Base-by-base conservation (phyloP, 495 filamentous ascomycete species). In the Trichoderma virens region DNA sequence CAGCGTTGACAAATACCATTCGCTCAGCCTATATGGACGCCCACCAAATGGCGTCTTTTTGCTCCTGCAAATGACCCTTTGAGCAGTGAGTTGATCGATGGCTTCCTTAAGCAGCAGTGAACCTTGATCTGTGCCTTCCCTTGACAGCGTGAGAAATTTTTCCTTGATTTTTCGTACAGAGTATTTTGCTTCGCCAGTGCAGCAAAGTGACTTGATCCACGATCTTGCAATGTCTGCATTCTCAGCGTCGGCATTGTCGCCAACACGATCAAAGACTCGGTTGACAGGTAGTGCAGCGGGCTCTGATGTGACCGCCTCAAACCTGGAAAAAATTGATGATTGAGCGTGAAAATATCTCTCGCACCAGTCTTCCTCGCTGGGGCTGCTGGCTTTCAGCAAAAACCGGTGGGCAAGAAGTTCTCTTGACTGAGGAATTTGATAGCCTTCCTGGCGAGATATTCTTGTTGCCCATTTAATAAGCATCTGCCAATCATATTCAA, bases 401-500 rank as follows among this genome's bases (percentile, higher is more conserved):
- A 71, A 70, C n/a, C 64, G 59, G 38, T 75, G 63, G 27, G 71
- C 72, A 16, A 81, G 51, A 25, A 67, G 65, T 14, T 70, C 59
- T 6, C 79, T 70, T 0, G 76, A 69, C 18, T 68, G 65, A 8
- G 81, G 79, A 6, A 82, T 41, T 27, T 62, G 32, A 18, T 39
- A 20, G 35, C 27, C 35, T 20, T 62, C 25, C 25, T 62, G 34
- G 39, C 34, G 20, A 25, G 61, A 27, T 62, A 62, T 28, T 43
- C 39, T 27, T 32, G 39, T 45, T 11, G 61, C 16, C 63, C 63
- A 64, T 25, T 25, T 60, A 16, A 59, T 81, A 13, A 97, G 70
- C 41, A 71, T 73, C 32, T 81, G 78, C 90, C 94, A 95, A 70
- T 97, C 87, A 68, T 95, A 95, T 13, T 75, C 78, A 35, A 85